These are phyloP conservation scores for Salvia sclarea DNA, from an alignment of 305 asterid species.

Conservation along the genomic window DNA sequence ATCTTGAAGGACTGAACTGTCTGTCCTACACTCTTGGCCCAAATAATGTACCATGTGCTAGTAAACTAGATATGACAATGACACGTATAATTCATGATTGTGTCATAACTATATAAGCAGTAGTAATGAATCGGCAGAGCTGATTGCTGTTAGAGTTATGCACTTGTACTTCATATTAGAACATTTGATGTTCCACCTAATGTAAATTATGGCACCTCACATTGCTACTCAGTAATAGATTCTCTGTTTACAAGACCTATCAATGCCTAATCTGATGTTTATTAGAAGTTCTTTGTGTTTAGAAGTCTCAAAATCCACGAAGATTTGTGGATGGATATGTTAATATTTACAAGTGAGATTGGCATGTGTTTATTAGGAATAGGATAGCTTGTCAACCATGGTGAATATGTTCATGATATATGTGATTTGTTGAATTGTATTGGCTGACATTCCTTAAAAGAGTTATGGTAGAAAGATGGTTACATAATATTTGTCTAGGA, in stretches of 20 bases:
- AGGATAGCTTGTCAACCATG: conserved; percentile 2
- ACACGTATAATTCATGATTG: neutral
- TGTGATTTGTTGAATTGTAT: neutral
- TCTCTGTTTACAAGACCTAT: neutral
- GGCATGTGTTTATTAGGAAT: neutral
- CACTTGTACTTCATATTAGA: neutral
- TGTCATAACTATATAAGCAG: neutral
- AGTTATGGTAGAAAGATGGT: neutral
- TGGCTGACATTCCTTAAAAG: neutral
- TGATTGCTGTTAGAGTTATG: neutral
- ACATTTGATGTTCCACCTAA: neutral
- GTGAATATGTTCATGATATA: conserved; percentile 5
- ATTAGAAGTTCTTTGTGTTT: neutral
- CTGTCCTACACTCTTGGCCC: neutral
- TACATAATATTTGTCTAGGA: neutral
- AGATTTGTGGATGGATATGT: neutral
- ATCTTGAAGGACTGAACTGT: neutral
- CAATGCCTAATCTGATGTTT: neutral
- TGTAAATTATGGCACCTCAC: neutral
- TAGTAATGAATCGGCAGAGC: neutral
- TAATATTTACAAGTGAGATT: conserved; percentile 7
- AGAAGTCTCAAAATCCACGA: too few species aligned
- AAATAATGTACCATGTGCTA: neutral
- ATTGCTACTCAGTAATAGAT: neutral
- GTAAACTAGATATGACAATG: conserved; percentile 6